Evolutionary conservation across 352 stramenopile species (phyloP).

Genomic region (Phytophthora fragariaefolia): DNA sequence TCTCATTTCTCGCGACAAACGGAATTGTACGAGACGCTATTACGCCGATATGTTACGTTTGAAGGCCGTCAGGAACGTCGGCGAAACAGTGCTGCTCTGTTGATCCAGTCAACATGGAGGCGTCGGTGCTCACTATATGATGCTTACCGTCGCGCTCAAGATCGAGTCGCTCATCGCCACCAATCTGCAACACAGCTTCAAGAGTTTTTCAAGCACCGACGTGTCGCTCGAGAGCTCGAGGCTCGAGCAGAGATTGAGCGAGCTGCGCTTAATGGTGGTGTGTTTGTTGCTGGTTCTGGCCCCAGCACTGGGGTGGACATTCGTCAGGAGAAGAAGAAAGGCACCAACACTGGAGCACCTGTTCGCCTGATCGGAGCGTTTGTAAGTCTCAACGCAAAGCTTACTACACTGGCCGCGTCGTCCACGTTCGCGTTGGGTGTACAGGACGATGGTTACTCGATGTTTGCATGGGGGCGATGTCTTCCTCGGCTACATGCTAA

Average conservation of each 20-base stretch:
- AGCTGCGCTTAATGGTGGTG: conserved; percentile 59
- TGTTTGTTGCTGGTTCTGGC: conserved; percentile 59
- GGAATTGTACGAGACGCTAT: conserved; percentile 48
- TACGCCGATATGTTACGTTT: conserved; percentile 59
- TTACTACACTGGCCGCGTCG: conserved; percentile 44
- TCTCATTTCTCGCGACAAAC: conserved; percentile 39
- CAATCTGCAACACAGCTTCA: conserved; percentile 57
- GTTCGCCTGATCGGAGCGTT: conserved; percentile 57
- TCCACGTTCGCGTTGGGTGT: conserved; percentile 57
- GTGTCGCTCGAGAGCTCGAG: conserved; percentile 58
- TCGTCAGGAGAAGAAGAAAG: conserved; percentile 16
- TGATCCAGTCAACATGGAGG: conserved; percentile 78
- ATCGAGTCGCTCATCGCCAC: conserved; percentile 43
- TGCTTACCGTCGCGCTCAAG: conserved; percentile 31
- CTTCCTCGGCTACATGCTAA: conserved; percentile 48
- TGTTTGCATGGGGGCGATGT: conserved; percentile 64
- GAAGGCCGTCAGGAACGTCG: conserved; percentile 50
- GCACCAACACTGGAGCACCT: conserved; percentile 14
- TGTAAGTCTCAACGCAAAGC: conserved; percentile 46
- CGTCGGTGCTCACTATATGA: conserved; percentile 50
- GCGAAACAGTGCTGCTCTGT: conserved; percentile 41
- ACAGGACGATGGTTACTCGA: conserved; percentile 43
- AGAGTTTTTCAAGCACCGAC: conserved; percentile 54
- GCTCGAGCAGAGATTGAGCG: conserved; percentile 58
- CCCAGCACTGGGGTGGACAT: conserved; percentile 39